These are phyloP conservation scores for Cystofilobasidium capitatum DNA, from an alignment of 768 basidiomycete genomes.

Conservation along the genomic window DNA sequence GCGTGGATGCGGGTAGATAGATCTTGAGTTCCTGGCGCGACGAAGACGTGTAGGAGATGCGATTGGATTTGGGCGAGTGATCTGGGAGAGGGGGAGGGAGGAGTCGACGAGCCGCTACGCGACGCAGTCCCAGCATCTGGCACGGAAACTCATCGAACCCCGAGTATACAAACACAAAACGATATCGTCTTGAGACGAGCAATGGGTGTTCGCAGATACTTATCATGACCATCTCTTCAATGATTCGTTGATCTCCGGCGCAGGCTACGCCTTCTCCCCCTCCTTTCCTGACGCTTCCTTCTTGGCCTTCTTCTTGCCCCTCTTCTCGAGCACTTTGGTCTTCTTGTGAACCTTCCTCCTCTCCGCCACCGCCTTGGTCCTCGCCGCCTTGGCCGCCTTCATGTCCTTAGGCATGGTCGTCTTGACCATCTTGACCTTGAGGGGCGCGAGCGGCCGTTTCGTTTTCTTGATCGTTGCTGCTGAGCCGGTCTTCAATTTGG, in stretches of 20 bases:
- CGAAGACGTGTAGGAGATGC: too few relatives aligned
- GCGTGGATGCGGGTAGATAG: too few relatives aligned
- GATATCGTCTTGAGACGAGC: too few relatives aligned
- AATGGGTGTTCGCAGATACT: too few relatives aligned
- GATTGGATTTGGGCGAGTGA: too few relatives aligned
- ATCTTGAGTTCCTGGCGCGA: too few relatives aligned
- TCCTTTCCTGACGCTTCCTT: neutral
- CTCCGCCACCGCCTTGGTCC: constrained; percentile 8
- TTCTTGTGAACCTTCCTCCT: constrained; percentile 18
- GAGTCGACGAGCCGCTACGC: too few relatives aligned
- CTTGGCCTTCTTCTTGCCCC: neutral
- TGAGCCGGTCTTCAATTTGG: neutral
- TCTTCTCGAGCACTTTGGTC: neutral
- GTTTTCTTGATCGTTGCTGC: neutral
- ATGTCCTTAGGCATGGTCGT: constrained; percentile 10
- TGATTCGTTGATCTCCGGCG: neutral
- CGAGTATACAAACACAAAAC: too few relatives aligned
- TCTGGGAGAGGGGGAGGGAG: too few relatives aligned
- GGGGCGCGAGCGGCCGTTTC: neutral
- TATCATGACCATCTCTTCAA: too few relatives aligned
- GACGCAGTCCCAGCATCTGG: too few relatives aligned
- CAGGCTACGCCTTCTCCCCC: neutral
- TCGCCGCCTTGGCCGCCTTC: neutral
- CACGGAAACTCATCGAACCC: too few relatives aligned
- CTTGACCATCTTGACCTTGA: constrained; percentile 18